Evolutionary conservation across 106 monocot species (phyloP), one percentile per base, ranked within the genome.

Genomic region (Narthecium ossifragum): DNA sequence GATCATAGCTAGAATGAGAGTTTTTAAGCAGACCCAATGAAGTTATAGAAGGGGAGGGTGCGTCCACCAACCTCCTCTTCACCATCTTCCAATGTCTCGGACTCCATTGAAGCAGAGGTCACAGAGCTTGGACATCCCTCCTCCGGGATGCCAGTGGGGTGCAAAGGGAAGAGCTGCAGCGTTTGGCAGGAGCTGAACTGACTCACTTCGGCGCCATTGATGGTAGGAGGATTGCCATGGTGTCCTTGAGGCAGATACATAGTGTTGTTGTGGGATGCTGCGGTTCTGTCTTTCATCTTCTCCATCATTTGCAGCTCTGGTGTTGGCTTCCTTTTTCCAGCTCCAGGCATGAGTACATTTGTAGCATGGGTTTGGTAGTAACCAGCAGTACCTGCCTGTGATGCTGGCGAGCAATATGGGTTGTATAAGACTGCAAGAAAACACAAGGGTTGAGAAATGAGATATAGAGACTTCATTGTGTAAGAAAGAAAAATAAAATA

Each of bases 151-250:
- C 69, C 66, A 29, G 81, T 73, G 2, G 92, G 92, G 64, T 88
- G 88, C 64, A 92, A 49, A 2, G 92, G 92, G 63, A 92, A 92
- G 24, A 92, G 70, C 70, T 88, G 70, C 31, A 92, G 78, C 0
- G 88, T 92, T 45, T 88, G 62, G 41, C 26, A 21, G 0, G 18
- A 10, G 14, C 60, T 8, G 21, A n/a, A 30, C 15, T 24, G 28
- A 10, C n/a, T n/a, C n/a, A n/a, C n/a, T n/a, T n/a, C n/a, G n/a
- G n/a, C 31, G 6, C 21, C 15, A 23, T 25, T 38, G 1, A 24
- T 38, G 31, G 18, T 1, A 7, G 21, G 4, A 22, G 0, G 11
- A 23, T 24, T 9, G 24, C 2, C 3, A 20, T 28, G 21, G 9
- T 40, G 6, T 26, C 17, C 14, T 36, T 36, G 36, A 36, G 10